These are phyloP conservation scores for Diaporthe vaccinii DNA, from an alignment of 2,329 filamentous ascomycete genomes.

Conservation along the genomic window DNA sequence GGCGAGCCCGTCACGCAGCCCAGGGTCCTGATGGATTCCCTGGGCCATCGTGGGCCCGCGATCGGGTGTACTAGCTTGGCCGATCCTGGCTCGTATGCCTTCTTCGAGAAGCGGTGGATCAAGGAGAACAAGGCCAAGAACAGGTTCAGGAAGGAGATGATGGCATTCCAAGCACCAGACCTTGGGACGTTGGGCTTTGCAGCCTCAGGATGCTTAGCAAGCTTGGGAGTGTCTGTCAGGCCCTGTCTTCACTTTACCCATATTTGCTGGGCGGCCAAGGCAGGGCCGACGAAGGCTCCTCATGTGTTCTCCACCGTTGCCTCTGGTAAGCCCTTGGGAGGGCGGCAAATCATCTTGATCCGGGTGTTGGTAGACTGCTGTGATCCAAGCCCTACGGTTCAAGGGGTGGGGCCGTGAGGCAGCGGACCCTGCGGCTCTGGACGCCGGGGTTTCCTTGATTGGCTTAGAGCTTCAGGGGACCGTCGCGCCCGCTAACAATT, in stretches of 20 bases:
- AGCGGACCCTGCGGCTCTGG: neutral
- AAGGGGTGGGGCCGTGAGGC: neutral
- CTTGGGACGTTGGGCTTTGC: neutral
- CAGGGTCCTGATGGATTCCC: constrained; percentile 61
- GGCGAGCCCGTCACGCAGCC: constrained; percentile 51
- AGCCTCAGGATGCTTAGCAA: neutral
- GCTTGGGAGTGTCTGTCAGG: neutral
- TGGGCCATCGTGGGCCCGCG: constrained; percentile 60
- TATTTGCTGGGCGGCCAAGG: too few species aligned
- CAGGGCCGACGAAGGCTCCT: neutral
- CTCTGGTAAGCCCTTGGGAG: neutral
- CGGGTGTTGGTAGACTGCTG: neutral
- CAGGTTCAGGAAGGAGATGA: constrained; percentile 62
- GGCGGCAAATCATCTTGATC: neutral
- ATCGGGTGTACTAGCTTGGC: constrained; percentile 60
- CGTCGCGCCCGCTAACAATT: neutral
- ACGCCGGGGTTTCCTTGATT: neutral
- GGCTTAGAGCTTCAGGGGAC: neutral
- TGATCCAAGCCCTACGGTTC: neutral
- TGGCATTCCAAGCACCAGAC: neutral
- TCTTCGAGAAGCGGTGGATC: constrained; percentile 71
- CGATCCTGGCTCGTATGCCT: constrained; percentile 67
- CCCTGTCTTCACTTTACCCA: too few species aligned
- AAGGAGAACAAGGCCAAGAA: constrained; percentile 65
- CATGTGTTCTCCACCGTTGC: neutral